phyloP scores from a whole-genome alignment of 176 grass and related monocot species.

The Oryza nivara region DNA sequence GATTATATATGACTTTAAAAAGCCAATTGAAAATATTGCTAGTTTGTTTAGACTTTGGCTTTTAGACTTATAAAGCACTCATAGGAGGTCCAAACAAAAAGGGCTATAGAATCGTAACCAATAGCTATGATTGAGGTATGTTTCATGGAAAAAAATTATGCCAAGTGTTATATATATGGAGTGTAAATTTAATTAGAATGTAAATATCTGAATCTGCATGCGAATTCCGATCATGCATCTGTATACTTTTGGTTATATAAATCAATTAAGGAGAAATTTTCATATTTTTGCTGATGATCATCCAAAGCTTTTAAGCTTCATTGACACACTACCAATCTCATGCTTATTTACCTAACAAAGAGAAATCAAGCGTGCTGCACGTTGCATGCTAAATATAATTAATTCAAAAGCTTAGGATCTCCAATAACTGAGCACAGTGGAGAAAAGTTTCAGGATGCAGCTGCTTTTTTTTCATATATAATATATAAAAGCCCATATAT shows the following conservation, averaged over 20 bases:
- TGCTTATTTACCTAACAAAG: neutral
- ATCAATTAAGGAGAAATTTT: neutral
- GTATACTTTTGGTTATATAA: neutral
- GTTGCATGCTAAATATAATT: neutral
- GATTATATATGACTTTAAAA: too few species aligned
- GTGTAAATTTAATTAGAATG: neutral
- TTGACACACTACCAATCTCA: neutral
- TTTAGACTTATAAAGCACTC: too few species aligned
- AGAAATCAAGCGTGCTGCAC: neutral
- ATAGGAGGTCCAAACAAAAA: too few species aligned
- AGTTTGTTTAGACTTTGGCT: too few species aligned
- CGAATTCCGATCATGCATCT: neutral
- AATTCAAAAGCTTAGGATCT: neutral
- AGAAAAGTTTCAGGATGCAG: neutral
- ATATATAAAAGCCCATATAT: neutral
- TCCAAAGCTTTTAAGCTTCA: neutral
- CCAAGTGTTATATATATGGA: neutral
- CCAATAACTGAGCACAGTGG: neutral
- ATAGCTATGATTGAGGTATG: too few species aligned
- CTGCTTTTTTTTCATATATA: neutral
- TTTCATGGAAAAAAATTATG: neutral
- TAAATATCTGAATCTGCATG: neutral
- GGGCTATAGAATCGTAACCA: too few species aligned
- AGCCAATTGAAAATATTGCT: too few species aligned
- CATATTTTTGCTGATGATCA: neutral